Percentiles rank a stretch among this genome's conserved stretches.
phyloP scores from a whole-genome alignment of 768 basidiomycete genomes.

The Cytidiella melzeri region DNA sequence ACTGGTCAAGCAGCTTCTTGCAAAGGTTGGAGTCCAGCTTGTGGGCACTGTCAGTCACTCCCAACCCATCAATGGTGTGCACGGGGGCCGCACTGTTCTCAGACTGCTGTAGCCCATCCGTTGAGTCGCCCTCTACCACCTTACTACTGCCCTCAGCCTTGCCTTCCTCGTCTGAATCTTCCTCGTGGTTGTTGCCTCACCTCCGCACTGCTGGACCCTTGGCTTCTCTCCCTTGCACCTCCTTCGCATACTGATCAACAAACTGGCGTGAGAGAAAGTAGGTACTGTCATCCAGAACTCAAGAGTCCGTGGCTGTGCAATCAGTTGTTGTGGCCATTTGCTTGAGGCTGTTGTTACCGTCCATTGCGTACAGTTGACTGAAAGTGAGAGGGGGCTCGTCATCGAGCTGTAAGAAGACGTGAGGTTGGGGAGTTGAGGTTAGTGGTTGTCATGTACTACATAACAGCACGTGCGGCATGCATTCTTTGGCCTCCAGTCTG shows the following conservation, averaged over 20 bases:
- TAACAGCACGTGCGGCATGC: slow-evolving; percentile 34
- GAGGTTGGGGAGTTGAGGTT: not conserved
- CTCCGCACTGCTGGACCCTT: slow-evolving; percentile 4
- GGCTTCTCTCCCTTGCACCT: slow-evolving; percentile 17
- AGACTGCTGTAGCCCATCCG: not conserved
- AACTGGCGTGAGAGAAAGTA: slow-evolving; percentile 21
- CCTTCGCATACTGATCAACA: slow-evolving; percentile 26
- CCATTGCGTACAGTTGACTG: slow-evolving; percentile 16
- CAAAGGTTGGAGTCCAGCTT: not conserved
- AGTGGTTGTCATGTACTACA: slow-evolving; percentile 17
- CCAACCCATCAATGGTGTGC: not conserved
- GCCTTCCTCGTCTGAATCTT: not conserved
- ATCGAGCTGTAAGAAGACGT: slow-evolving; percentile 17
- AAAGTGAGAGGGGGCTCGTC: slow-evolving; percentile 25
- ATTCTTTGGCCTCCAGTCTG: slow-evolving; percentile 29
- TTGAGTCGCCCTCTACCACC: slow-evolving; percentile 1
- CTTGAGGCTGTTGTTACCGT: slow-evolving; percentile 17
- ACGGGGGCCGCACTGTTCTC: not conserved
- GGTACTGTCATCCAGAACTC: slow-evolving; percentile 15
- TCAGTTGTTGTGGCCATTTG: slow-evolving; percentile 18
- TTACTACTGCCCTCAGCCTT: not conserved
- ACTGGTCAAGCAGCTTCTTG: slow-evolving; percentile 7
- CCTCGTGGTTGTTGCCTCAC: not conserved
- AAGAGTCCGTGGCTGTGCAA: slow-evolving; percentile 15
- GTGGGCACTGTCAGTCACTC: not conserved